Evolutionary conservation across 805 yeast genomes (phyloP), one percentile per base, ranked within the genome.

Genomic region (Candida hungchunana): DNA sequence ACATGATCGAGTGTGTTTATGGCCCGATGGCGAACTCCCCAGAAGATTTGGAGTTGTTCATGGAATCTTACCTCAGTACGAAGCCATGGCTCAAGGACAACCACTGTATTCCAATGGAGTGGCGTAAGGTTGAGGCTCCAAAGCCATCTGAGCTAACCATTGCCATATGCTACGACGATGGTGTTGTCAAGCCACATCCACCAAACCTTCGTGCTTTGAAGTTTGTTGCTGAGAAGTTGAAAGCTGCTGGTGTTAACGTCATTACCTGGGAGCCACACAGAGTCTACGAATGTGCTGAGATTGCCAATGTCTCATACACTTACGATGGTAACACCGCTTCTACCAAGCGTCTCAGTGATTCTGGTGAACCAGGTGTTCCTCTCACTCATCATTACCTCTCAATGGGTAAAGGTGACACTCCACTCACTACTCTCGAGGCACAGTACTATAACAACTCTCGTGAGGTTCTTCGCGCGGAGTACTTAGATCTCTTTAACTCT

Each of bases 291-390:
- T 81, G 81, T 16, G 71, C 71, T 42, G 79, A 81, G 4, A 69
- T 79, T 30, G 84, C 74, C 25, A 56, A 69, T 45, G 56, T 47
- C 2, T 42, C 80, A 59, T 84, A 80, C 58, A 64, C 67, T 10
- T 69, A 77, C 46, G 94, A 85, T 57, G 90, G 90, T 32, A 82
- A 81, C 54, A 56, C 61, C 42, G 72, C 67, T 39, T 79, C 78
- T 51, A 64, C 69, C 33, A 66, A 64, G 31, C 55, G 74, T 49
- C 55, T 83, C 42, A 59, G 63, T 14, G 70, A 61, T 5, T 75
- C 83, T 11, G 89, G 90, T 29, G 90, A 85, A 56, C 89, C 89
- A 23, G 58, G 79, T 39, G 56, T 64, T 12, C 78, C 77, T 41
- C 68, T 82, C 48, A 78, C 86, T 26, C 71, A 76, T 53, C 79